Base-by-base conservation (phyloP, 352 stramenopile genomes). In the Stephanocyclus meneghinianus region DNA sequence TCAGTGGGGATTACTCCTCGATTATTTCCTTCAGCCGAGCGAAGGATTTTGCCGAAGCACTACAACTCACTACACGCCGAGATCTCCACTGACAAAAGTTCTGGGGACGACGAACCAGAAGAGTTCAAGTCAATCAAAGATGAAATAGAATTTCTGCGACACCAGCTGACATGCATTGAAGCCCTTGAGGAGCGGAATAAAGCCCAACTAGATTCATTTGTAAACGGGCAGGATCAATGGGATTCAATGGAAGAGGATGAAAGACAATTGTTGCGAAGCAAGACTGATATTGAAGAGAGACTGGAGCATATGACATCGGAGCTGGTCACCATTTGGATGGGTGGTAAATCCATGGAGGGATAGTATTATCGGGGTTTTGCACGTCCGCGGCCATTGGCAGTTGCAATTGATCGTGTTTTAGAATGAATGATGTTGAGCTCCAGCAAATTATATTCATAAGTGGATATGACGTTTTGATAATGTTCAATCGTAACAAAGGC, bases 221-320 rank as follows among this genome's bases (percentile, higher is more conserved):
- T 71, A 37, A 45, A 71, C 30, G 62, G 59, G 29, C 44, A 71
- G 26, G 62, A 71, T 59, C 62, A 71, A 60, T 71, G 62, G 62
- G 62, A 71, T 47, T 35, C 32, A 18, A 71, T 71, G 62, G 62
- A 71, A 16, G 62, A 71, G 15, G 18, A 71, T 45, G 62, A 71
- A n/a, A 15, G 62, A 35, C 9, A 44, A 71, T 59, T 71, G 29
- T 44, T 71, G 45, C 16, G 42, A 32, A 71, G 45, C 40, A 71
- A 71, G 50, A 8, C 26, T 2, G 50, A 59, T 26, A 32, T 59
- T 32, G 50, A 59, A 30, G 26, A 32, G n/a, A 59, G 50, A 30
- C 18, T 59, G 18, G 50, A 59, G 50, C 50, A 59, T n/a, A 15
- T 59, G 18, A 59, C 50, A 11, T 59, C 50, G 15, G 50, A 59